Evolutionary conservation across 2,329 filamentous ascomycete species (phyloP), one percentile per base, ranked within the genome.

Genomic region (Ascochyta lentis): DNA sequence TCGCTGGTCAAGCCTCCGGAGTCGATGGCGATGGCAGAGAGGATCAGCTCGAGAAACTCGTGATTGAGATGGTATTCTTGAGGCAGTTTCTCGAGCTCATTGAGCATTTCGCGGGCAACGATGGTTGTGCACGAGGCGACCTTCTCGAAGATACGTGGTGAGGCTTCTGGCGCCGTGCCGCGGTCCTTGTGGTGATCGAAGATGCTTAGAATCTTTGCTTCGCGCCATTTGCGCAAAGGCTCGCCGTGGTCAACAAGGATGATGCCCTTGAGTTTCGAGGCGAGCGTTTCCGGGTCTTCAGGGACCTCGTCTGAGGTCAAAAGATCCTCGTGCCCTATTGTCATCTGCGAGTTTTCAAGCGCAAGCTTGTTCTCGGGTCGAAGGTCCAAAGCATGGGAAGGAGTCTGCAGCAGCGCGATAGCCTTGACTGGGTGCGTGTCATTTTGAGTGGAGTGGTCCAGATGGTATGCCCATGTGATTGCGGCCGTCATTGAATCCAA

Each of bases 61-160:
- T 81, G 79, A 5, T 79, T 77, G 70, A 81, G 69, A 54, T 81
- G 79, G 59, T 81, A 81, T 60, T 80, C 78, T 49, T 78, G 62
- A 0, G 76, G 73, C 1, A 80, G 66, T 19, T 66, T 51, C 58
- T 80, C 79, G 2, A 80, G 70, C 59, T 80, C 79, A 48, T 80
- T 71, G 24, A 81, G 75, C 76, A 81, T 79, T 54, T 79, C 77
- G 13, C 78, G 72, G 3, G 78, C 78, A 0, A 81, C 79, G 6
- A 81, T 64, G 3, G 77, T 78, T 1, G 79, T 79, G 69, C 79
- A 81, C 56, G 76, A 78, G 5, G 78, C 78, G 0, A 75, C 72
- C 44, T 66, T 75, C 57, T 81, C 77, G 50, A 80, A 80, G 53
- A 81, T 63, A 22, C 79, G 75, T 2, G 79, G 79, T 23, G 74